Evolutionary conservation across 805 yeast species (phyloP).

Genomic region (Suhomyces prunicola): DNA sequence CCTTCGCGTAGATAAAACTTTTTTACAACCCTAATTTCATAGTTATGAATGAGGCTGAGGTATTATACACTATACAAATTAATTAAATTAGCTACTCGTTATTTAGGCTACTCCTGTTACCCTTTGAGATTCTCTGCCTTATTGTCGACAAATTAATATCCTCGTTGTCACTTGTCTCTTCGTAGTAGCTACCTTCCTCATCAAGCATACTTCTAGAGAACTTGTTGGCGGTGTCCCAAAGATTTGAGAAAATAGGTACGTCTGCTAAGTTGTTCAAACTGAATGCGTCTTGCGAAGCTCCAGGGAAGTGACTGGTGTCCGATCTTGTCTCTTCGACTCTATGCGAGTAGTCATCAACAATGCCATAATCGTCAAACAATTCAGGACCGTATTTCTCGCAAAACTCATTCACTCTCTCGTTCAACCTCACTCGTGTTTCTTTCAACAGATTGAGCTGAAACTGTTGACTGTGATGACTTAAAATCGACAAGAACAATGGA

Average conservation of each 20-base stretch:
- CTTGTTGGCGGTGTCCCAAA: conserved; percentile 4
- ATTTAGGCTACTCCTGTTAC: background rate
- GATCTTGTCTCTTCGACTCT: conserved; percentile 3
- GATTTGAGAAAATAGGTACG: conserved; percentile 27
- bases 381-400: conserved; percentile 38
- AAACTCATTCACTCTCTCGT: conserved; percentile 29
- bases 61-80: background rate
- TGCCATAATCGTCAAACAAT: conserved; percentile 36
- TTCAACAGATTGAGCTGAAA: conserved; percentile 34
- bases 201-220: conserved; percentile 2
- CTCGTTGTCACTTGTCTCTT: background rate
- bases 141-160: background rate
- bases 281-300: conserved; percentile 7
- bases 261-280: conserved; percentile 23
- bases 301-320: background rate
- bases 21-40: background rate
- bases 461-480: conserved; percentile 26
- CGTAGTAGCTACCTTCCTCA: conserved; percentile 1
- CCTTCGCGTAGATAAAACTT: background rate
- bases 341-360: conserved; percentile 26
- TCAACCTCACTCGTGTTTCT: conserved; percentile 22
- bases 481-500: conserved; percentile 34
- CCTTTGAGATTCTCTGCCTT: background rate
- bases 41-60: background rate
- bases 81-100: background rate